Evolutionary conservation across 192 early-diverging fungal species (phyloP), one percentile per base, ranked within the genome.

Genomic region (Dimargaris cristalligena): DNA sequence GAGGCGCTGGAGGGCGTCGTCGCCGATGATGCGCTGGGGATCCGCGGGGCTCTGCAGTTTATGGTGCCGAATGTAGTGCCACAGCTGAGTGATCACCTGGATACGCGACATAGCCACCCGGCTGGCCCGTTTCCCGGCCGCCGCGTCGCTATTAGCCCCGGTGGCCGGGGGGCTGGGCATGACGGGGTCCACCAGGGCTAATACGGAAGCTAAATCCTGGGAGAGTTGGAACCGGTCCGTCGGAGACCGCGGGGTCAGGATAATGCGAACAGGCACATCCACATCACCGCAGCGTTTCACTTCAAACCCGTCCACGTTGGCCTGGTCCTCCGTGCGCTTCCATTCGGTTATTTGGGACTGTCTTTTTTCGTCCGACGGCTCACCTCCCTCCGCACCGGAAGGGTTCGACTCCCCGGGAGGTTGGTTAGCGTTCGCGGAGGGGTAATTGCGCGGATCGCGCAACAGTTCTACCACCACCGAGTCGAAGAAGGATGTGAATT

Each of bases 1-100:
- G 73, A 88, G 84, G 65, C 80, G 74, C 25, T 73, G 62, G 28
- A 97, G 70, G 23, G 74, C 75, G 9, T 74, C 74, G 68, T 98
- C 88, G 68, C 86, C 88, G 61, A 87, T 83, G 51, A 98, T 88
- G 28, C 83, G 69, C 51, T 87, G 69, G 63, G 90, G 89, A 67
- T 98, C 91, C 41, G 93, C 87, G 16, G 74, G 62, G 65, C 94
- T 92, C 74, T 94, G 92, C 52, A 98, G 70, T 46, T 86, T 84
- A 69, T 98, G 80, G 54, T 79, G 67, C 84, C 89, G 94, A 62
- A 98, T 84, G 64, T 98, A 98, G 67, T 98, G 88, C 92, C 92
- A 95, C 48, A 98, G 65, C 45, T 82, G 84, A 78, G 85, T 82
- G 56, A 94, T 84, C 46, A 92, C 82, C 35, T 79, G 78, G 8